Percentiles rank a stretch among this genome's conserved stretches.
Evolutionary conservation across 257 asterid genomes (phyloP).

Genomic region (Nicotiana sylvestris): DNA sequence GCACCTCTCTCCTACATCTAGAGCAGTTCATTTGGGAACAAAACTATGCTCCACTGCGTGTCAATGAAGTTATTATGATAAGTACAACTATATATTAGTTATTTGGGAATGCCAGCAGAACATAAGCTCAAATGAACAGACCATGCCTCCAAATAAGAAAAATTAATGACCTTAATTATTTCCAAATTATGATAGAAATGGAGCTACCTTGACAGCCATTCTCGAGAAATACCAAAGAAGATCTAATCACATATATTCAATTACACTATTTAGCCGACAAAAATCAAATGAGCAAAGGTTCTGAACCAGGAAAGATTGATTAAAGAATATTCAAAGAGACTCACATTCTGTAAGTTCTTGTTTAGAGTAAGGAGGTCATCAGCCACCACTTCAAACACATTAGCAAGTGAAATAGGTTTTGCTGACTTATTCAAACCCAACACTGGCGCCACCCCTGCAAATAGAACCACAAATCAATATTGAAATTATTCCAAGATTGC

Average conservation of each 20-base stretch:
- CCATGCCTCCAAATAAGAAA: background rate
- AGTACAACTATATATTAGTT: background rate
- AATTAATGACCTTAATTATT: background rate
- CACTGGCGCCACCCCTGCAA: constrained; percentile 46
- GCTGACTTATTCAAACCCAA: constrained; percentile 46
- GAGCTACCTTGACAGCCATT: background rate
- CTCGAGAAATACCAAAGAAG: background rate
- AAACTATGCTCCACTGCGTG: background rate
- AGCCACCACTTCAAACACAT: constrained; percentile 74
- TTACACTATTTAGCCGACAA: background rate
- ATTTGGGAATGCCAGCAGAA: background rate
- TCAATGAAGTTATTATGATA: background rate
- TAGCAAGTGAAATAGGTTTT: constrained; percentile 40
- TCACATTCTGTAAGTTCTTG: constrained; percentile 77
- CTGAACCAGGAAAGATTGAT: background rate
- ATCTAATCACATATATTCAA: background rate
- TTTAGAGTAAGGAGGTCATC: constrained; percentile 70
- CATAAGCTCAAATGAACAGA: background rate
- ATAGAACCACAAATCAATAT: constrained; percentile 14
- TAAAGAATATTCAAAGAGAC: constrained; percentile 12
- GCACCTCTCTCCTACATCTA: background rate
- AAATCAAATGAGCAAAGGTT: background rate
- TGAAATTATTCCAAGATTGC: background rate
- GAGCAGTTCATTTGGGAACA: background rate
- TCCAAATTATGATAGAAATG: background rate